These are phyloP conservation scores for Immersiella caudata DNA, from an alignment of 495 filamentous ascomycete genomes.

Conservation along the genomic window DNA sequence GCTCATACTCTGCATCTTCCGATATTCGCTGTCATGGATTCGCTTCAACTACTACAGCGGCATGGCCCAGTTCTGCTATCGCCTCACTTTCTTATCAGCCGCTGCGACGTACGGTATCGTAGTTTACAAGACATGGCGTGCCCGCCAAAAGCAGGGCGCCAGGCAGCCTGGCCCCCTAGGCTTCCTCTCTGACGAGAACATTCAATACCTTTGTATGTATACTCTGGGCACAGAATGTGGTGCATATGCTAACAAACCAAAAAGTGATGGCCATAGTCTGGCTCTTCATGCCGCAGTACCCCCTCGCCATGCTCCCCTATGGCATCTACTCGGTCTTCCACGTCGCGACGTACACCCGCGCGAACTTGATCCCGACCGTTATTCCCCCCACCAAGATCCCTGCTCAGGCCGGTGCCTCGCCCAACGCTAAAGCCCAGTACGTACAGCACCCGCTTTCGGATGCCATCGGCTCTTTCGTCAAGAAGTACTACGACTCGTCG, in stretches of 20 bases:
- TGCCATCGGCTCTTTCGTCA: conserved; percentile 87
- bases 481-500: conserved; percentile 91
- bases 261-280: conserved; percentile 92
- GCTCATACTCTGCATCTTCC: conserved; percentile 76
- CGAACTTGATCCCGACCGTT: conserved; percentile 69
- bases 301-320: conserved; percentile 89
- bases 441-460: conserved; percentile 73
- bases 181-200: conserved; percentile 85
- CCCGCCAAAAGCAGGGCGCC: conserved; percentile 68
- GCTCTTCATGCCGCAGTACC: conserved; percentile 88
- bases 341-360: conserved; percentile 80
- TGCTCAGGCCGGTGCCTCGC: conserved; percentile 54
- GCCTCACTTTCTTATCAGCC: conserved; percentile 83
- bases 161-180: conserved; percentile 59
- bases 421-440: conserved; percentile 63
- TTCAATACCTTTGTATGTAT: conserved; percentile 89
- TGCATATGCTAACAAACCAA: conserved; percentile 19
- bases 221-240: not conserved
- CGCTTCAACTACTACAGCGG: conserved; percentile 77
- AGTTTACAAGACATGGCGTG: conserved; percentile 96
- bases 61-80: conserved; percentile 80
- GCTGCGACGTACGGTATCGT: conserved; percentile 96
- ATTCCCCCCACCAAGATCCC: conserved; percentile 46
- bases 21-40: conserved; percentile 80
- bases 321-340: conserved; percentile 98